Evolutionary conservation across 768 basidiomycete genomes (phyloP).

Genomic region (Hypholoma sublateritium): DNA sequence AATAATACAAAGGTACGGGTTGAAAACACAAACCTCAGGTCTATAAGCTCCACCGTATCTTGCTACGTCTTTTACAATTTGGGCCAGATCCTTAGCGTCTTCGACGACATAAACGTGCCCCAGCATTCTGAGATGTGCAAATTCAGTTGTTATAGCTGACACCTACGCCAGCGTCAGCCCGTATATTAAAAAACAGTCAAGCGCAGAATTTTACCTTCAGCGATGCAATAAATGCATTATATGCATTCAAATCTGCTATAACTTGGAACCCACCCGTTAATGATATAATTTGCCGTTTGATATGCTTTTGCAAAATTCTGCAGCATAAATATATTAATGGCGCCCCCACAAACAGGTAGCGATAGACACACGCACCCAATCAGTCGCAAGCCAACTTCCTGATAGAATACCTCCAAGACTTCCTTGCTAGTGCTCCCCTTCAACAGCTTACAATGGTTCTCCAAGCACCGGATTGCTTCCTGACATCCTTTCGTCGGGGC

Average conservation of each 20-base stretch:
- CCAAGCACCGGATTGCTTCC: conserved; percentile 88
- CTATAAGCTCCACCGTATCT: conserved; percentile 93
- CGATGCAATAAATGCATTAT: conserved; percentile 84
- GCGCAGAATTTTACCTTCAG: conserved; percentile 56
- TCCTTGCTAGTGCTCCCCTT: conserved; percentile 95
- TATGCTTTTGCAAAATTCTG: conserved; percentile 90
- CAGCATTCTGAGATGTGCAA: conserved; percentile 94
- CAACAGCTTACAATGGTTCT: conserved; percentile 87
- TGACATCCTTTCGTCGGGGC: conserved; percentile 84
- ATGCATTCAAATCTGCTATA: conserved; percentile 94
- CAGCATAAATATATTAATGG: background rate
- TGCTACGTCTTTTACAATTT: conserved; percentile 93
- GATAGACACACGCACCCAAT: conserved; percentile 57
- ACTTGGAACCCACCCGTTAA: conserved; percentile 92
- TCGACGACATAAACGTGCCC: conserved; percentile 96
- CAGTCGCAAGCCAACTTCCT: conserved; percentile 91
- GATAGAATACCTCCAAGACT: conserved; percentile 96
- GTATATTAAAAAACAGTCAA: background rate
- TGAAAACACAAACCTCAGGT: conserved; percentile 67
- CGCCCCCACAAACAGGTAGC: background rate
- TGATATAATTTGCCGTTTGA: conserved; percentile 97
- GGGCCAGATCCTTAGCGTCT: conserved; percentile 94
- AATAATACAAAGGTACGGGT: background rate
- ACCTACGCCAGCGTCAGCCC: conserved; percentile 40
- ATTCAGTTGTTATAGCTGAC: conserved; percentile 81